Percentiles rank a stretch among this genome's conserved stretches.
Evolutionary conservation across 805 yeast species (phyloP).

Genomic region (Kodamaea neixiangensis): DNA sequence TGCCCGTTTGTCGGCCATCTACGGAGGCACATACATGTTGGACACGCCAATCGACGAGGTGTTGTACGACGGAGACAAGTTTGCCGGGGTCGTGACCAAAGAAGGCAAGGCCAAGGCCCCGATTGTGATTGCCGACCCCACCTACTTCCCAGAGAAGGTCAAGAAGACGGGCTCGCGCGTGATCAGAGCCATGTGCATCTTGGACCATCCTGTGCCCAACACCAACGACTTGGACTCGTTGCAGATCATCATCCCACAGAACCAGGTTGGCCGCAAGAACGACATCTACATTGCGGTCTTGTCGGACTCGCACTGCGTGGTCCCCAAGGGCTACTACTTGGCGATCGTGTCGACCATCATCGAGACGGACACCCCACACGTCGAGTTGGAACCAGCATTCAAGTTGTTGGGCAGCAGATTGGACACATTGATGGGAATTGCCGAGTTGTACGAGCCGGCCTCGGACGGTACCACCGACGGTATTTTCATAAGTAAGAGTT

Average conservation of each 20-base stretch:
- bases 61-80: constrained; percentile 68
- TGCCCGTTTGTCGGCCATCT: constrained; percentile 93
- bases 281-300: constrained; percentile 93
- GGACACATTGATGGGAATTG: constrained; percentile 91
- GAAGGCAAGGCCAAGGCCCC: constrained; percentile 93
- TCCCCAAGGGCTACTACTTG: constrained; percentile 83
- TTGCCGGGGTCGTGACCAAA: constrained; percentile 85
- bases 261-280: constrained; percentile 88
- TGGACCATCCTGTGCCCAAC: constrained; percentile 85
- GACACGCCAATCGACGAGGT: constrained; percentile 94
- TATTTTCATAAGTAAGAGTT: constrained; percentile 82
- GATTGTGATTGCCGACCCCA: constrained; percentile 94
- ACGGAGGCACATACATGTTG: constrained; percentile 98
- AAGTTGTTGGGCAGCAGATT: constrained; percentile 77
- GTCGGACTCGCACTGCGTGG: constrained; percentile 86
- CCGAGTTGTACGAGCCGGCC: constrained; percentile 84
- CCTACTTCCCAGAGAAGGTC: constrained; percentile 88
- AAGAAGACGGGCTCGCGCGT: constrained; percentile 71
- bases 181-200: constrained; percentile 82
- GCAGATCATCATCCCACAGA: constrained; percentile 95
- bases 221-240: constrained; percentile 83
- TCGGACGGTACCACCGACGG: constrained; percentile 81
- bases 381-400: constrained; percentile 92
- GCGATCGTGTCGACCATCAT: constrained; percentile 94
- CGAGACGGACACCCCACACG: constrained; percentile 90